A percentile compares a stretch with the other conserved stretches of the same genome.
Evolutionary conservation across 108 stramenopile genomes (phyloP).

Genomic region (Skeletonema grethae): DNA sequence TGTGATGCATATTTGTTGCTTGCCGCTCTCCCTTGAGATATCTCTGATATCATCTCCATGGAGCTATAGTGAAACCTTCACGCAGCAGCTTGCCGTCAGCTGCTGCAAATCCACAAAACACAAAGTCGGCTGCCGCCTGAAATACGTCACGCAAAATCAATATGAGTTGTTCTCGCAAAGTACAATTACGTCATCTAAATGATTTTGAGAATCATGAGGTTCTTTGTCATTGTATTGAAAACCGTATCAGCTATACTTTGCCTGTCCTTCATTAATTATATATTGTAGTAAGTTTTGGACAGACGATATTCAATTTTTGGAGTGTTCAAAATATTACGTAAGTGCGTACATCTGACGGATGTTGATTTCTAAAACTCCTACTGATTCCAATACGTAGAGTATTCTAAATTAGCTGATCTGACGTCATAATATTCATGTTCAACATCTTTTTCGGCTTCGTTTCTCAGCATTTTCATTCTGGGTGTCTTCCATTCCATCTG

Average conservation of each 20-base stretch:
- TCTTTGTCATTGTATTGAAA: too few species aligned
- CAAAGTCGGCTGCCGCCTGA: too few species aligned
- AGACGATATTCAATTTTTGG: neutral
- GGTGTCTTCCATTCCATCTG: conserved; percentile 4
- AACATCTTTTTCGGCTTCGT: neutral
- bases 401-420: neutral
- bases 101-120: too few species aligned
- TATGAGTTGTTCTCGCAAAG: too few species aligned
- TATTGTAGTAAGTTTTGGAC: neutral
- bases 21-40: too few species aligned
- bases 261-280: neutral
- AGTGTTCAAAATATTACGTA: neutral
- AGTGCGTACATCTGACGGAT: neutral
- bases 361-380: neutral
- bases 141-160: too few species aligned
- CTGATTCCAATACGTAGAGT: neutral
- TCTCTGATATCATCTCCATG: too few species aligned
- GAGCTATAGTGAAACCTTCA: too few species aligned
- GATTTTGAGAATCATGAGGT: neutral
- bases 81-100: too few species aligned
- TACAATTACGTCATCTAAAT: too few species aligned
- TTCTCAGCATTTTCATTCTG: neutral
- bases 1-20: too few species aligned
- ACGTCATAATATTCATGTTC: neutral
- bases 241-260: too few species aligned